These are phyloP conservation scores for Glebionis coronaria DNA, from an alignment of 129 eudicot species.

Conservation along the genomic window DNA sequence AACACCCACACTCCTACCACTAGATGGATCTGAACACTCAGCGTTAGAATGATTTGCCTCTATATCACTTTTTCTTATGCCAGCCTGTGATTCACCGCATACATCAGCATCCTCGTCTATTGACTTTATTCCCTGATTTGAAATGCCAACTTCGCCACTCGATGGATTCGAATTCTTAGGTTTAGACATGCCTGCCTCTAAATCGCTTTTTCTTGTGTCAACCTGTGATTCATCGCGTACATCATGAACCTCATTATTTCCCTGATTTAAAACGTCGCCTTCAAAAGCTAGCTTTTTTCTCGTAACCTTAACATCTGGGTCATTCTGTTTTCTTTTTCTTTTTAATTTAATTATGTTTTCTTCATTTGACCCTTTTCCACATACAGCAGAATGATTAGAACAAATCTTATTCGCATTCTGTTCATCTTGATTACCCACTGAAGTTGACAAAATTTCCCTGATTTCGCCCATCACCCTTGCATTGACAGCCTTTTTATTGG, in stretches of 20 bases:
- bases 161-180: not conserved
- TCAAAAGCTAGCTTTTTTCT: slow-evolving; percentile 1
- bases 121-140: too few species aligned
- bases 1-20: slow-evolving; percentile 1
- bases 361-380: slow-evolving; percentile 15
- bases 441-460: too few species aligned
- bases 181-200: not conserved
- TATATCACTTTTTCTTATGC: too few species aligned
- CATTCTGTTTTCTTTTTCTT: slow-evolving; percentile 20
- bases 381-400: not conserved
- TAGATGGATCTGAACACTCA: slow-evolving; percentile 10
- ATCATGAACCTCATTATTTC: slow-evolving; percentile 1
- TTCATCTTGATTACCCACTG: too few species aligned
- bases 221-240: slow-evolving; percentile 20
- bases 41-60: too few species aligned
- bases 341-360: slow-evolving; percentile 14
- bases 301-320: slow-evolving; percentile 15
- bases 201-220: not conserved
- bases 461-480: too few species aligned
- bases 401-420: not conserved
- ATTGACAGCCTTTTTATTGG: slow-evolving; percentile 14
- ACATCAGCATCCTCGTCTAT: too few species aligned
- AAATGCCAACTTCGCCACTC: too few species aligned
- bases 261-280: slow-evolving; percentile 9
- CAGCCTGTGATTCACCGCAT: too few species aligned